Conservation (phyloP, 1,284 basidiomycete species). For the Heterobasidion parviporum region DNA sequence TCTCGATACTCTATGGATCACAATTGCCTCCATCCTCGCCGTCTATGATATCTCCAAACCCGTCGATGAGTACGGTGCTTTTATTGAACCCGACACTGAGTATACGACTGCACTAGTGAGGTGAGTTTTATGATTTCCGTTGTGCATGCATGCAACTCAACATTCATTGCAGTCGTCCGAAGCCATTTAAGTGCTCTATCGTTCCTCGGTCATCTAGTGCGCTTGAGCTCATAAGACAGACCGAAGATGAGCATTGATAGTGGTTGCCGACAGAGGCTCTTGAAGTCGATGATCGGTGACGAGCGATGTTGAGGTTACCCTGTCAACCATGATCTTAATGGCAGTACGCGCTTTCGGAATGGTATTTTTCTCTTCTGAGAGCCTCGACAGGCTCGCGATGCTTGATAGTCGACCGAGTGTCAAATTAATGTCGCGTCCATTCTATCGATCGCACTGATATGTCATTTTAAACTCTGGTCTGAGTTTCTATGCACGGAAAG, state of each 20-base stretch:
- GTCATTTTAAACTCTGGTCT: no score
- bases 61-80: not conserved
- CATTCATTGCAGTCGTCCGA: not conserved
- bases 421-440: no score
- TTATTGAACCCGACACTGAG: not conserved
- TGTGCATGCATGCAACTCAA: not conserved
- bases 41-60: not conserved
- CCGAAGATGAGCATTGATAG: not conserved
- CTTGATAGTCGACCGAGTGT: no score
- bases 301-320: no score
- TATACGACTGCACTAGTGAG: not conserved
- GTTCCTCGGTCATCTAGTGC: not conserved
- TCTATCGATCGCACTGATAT: no score
- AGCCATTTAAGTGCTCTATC: not conserved
- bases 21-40: not conserved
- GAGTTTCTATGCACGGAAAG: no score
- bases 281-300: no score
- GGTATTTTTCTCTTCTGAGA: no score
- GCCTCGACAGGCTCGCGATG: no score
- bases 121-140: not conserved
- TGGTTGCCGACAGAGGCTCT: no score
- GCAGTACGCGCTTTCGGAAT: no score
- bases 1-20: not conserved
- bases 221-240: conserved; percentile 1
- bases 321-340: no score